Conservation (phyloP, 164 flowering plant species). For the Taxillus chinensis region DNA sequence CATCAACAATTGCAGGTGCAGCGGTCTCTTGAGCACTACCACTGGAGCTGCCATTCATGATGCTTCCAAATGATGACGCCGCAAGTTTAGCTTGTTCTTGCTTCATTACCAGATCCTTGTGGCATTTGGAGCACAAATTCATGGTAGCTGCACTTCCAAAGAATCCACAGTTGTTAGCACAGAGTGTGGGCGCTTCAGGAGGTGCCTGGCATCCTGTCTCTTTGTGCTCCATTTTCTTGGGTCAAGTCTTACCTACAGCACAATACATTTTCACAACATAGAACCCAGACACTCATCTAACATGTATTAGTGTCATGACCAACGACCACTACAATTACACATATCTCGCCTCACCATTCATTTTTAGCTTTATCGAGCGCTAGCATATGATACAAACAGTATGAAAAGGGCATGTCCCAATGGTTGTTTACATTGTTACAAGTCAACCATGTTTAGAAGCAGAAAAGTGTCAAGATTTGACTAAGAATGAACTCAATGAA, state of each 20-base stretch:
- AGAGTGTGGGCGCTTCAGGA: constrained; percentile 8
- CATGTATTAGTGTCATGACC: no score
- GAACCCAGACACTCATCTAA: not conserved
- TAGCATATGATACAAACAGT: no score
- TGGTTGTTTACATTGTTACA: no score
- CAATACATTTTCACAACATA: not conserved
- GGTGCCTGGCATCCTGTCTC: constrained; percentile 11
- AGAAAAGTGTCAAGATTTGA: no score
- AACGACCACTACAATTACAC: no score
- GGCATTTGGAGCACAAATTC: constrained; percentile 41
- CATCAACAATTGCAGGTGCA: not conserved
- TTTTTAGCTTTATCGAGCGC: no score
- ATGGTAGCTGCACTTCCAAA: constrained; percentile 31
- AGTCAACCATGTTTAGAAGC: no score
- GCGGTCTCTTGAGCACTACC: constrained; percentile 3
- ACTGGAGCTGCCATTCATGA: constrained; percentile 15
- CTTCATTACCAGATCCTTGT: constrained; percentile 24
- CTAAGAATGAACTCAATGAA: no score
- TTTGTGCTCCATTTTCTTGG: not conserved
- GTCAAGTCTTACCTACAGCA: not conserved
- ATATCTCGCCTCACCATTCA: no score
- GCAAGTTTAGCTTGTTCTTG: constrained; percentile 29
- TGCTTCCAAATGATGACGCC: constrained; percentile 18
- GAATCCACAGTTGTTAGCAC: constrained; percentile 12
- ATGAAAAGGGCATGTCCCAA: no score